These are phyloP conservation scores for Teratosphaeria viscida DNA, from an alignment of 2,329 filamentous ascomycete genomes.

Conservation along the genomic window DNA sequence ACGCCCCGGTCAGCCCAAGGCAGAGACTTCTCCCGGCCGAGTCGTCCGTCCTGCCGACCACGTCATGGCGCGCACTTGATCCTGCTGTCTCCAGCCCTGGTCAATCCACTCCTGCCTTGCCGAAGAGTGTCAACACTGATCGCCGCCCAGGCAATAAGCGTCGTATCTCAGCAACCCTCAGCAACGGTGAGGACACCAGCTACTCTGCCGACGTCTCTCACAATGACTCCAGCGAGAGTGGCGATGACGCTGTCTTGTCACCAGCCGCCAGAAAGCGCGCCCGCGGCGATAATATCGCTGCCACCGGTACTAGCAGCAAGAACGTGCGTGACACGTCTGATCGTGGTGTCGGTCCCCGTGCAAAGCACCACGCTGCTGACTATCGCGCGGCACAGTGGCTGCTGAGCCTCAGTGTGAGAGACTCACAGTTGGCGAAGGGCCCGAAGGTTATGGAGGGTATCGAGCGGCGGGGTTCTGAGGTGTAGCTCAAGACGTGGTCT, in stretches of 20 bases:
- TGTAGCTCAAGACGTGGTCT: background rate
- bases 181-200: background rate
- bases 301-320: background rate
- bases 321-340: background rate
- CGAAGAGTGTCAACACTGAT: background rate
- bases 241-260: slow-evolving; percentile 10
- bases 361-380: slow-evolving; percentile 9
- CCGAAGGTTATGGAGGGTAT: slow-evolving; percentile 4
- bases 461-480: slow-evolving; percentile 4
- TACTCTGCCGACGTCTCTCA: slow-evolving; percentile 1
- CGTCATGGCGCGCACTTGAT: slow-evolving; percentile 10
- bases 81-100: slow-evolving; percentile 1
- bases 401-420: slow-evolving; percentile 12
- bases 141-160: slow-evolving; percentile 3
- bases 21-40: slow-evolving; percentile 11
- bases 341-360: background rate
- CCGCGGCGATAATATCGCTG: background rate
- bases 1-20: slow-evolving; percentile 5
- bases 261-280: background rate
- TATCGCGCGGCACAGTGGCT: slow-evolving; percentile 16
- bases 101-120: background rate
- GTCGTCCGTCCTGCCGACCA: slow-evolving; percentile 6
- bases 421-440: slow-evolving; percentile 11
- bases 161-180: slow-evolving; percentile 3
- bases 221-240: slow-evolving; percentile 10